A percentile compares a stretch with the other conserved stretches of the same genome.
Conservation (phyloP, 2,329 filamentous ascomycete genomes). For the Phaeosphaeriaceae sp. region DNA sequence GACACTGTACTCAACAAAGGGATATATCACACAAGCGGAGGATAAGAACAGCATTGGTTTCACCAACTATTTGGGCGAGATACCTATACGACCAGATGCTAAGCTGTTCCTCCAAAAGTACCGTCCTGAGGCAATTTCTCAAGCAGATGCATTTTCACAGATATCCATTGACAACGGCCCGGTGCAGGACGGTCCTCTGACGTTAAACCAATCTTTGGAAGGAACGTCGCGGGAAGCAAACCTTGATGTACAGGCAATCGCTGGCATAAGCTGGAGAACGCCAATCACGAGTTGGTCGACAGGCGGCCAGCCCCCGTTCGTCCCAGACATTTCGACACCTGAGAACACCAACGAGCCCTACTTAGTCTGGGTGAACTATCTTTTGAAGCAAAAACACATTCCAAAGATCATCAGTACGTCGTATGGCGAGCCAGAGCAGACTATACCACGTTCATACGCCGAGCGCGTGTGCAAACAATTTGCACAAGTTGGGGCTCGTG, state of each 20-base stretch:
- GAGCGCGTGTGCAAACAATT: constrained; percentile 68
- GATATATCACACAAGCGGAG: constrained; percentile 57
- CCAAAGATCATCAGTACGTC: constrained; percentile 70
- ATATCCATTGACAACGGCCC: constrained; percentile 64
- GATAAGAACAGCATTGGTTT: constrained; percentile 56
- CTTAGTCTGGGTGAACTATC: constrained; percentile 66
- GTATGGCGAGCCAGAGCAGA: constrained; percentile 72
- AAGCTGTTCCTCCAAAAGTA: constrained; percentile 63
- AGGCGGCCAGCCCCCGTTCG: constrained; percentile 62
- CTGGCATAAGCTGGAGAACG: constrained; percentile 62
- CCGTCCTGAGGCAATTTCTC: constrained; percentile 57
- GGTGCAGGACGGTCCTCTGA: constrained; percentile 53
- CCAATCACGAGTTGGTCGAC: constrained; percentile 66
- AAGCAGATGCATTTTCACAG: constrained; percentile 63
- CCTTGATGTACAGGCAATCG: constrained; percentile 68
- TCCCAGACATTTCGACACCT: constrained; percentile 55
- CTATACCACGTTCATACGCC: constrained; percentile 67
- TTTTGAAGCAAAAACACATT: constrained; percentile 63
- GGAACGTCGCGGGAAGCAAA: constrained; percentile 64
- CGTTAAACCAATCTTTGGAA: constrained; percentile 32
- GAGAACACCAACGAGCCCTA: constrained; percentile 72
- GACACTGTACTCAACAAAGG: constrained; percentile 61
- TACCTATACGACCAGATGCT: constrained; percentile 63
- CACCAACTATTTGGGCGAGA: constrained; percentile 58
- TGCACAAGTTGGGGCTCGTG: constrained; percentile 70